Base-by-base conservation (phyloP, 306 rosid genomes). In the Sophora flavescens region DNA sequence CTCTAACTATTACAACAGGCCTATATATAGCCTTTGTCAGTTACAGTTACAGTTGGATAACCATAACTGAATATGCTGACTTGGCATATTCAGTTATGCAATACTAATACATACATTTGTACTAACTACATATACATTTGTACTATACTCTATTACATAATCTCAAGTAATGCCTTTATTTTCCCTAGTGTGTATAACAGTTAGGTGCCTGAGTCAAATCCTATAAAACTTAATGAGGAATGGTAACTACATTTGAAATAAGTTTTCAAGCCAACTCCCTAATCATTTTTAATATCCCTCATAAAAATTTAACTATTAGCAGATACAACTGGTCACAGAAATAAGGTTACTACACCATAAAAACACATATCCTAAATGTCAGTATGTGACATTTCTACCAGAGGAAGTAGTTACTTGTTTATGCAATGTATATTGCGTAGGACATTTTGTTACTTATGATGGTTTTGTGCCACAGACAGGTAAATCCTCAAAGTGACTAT, bases 211-310 rank as follows among this genome's bases (percentile, higher is more conserved):
- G 63, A 59, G 30, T 58, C 54, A 16, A 14, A 59, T 59, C 33
- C 13, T 28, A 30, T 44, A 48, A 35, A 52, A 6, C 28, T 22
- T 51, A 39, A 38, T 39, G 51, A 9, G 10, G 44, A 74, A 17
- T 9, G 5, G 17, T n/a, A 32, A 54, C 9, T 5, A 7, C 47
- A n/a, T 16, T 51, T 15, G 28, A 15, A n/a, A 51, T 16, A 47
- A 18, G 6, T 41, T 65, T 65, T 65, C 16, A 42, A 44, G 38
- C 12, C 8, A 22, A 66, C 22, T 16, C 8, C 53, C 18, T 28
- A n/a, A 59, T 28, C 16, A 28, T 74, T 57, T 72, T 47, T 50
- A 4, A 51, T 6, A 42, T 12, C 69, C 80, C 15, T 75, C 56
- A 63, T 63, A 50, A 63, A 50, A 50, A 32, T 74, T 10, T 38